Base-by-base conservation (phyloP, 2,329 filamentous ascomycete species). In the Penicillium sp. region DNA sequence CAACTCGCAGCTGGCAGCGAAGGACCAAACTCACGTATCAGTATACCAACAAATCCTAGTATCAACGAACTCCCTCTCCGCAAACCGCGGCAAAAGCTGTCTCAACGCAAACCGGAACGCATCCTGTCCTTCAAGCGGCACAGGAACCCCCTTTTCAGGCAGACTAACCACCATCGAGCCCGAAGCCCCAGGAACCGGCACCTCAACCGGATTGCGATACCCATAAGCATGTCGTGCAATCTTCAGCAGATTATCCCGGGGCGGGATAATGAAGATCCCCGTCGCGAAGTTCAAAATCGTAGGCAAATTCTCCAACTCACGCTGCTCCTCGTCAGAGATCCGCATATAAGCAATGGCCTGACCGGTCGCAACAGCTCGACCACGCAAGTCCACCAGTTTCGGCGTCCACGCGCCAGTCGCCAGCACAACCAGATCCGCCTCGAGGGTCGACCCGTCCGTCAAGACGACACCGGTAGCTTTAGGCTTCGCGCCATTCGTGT, bases 381-480 rank as follows among this genome's bases (percentile, higher is more conserved):
- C 90, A 45, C 86, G 80, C 1, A 97, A 78, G 71, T 96, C 89
- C 53, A 97, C 76, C 23, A 97, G 80, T 1, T 83, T 81, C 3
- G 86, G 83, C 2, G 89, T 90, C 92, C 93, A 97, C 5, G 93
- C 91, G 16, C 93, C 93, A 0, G 91, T 86, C 0, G 93, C 91
- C 3, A 96, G 80, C 52, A 97, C 79, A 34, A 89, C 86, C 8
- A 96, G 79, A 55, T 90, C 88, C 2, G 88, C 89, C 4, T 73
- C 75, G 7, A 90, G 60, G 10, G 68, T 75, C 7, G 71, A 71
- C 1, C 79, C 80, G 57, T 82, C 74, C 2, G 66, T 64, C 12
- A 89, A 76, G 32, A 67, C 65, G 16, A 86, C 79, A 18, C 85
- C 85, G 3, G 65, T 71, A 76, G 38, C 85, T 82, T 34, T 65